Conservation (phyloP, 2,329 filamentous ascomycete species). For the Trichoderma gracile region DNA sequence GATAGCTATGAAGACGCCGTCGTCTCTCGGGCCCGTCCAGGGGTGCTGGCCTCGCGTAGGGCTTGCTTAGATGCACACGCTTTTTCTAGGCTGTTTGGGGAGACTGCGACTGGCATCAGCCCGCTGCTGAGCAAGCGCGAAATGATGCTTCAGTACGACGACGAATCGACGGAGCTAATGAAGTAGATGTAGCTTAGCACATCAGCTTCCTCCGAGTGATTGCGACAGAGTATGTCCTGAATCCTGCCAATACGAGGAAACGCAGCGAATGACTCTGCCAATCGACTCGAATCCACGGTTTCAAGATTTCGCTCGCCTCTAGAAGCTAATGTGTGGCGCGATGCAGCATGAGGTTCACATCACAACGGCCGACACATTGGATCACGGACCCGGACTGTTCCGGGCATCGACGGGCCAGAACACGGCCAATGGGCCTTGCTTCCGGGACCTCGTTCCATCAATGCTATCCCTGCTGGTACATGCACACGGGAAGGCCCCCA, state of each 20-base stretch:
- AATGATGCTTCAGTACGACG: conserved; percentile 38
- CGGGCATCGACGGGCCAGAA: neutral
- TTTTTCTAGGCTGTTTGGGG: conserved; percentile 43
- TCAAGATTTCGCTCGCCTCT: neutral
- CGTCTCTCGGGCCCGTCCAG: conserved; percentile 45
- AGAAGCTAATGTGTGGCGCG: neutral
- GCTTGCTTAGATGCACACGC: conserved; percentile 58
- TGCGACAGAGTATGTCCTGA: neutral
- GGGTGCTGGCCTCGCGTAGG: conserved; percentile 51
- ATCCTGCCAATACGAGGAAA: neutral
- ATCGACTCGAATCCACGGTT: neutral
- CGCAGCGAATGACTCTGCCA: neutral
- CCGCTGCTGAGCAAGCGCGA: conserved; percentile 44
- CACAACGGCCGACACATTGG: neutral
- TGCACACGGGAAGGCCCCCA: too few relatives aligned
- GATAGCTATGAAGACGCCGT: conserved; percentile 49
- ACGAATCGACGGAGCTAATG: conserved; percentile 27
- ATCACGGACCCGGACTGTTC: neutral
- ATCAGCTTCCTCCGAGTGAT: neutral
- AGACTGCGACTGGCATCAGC: conserved; percentile 31
- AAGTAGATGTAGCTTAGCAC: neutral
- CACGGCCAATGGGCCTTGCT: conserved; percentile 10
- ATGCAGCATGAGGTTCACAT: neutral
- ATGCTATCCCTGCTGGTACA: neutral
- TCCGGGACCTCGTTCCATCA: neutral